phyloP scores from a whole-genome alignment of 306 rosid species.

The Dalbergia cultrata region DNA sequence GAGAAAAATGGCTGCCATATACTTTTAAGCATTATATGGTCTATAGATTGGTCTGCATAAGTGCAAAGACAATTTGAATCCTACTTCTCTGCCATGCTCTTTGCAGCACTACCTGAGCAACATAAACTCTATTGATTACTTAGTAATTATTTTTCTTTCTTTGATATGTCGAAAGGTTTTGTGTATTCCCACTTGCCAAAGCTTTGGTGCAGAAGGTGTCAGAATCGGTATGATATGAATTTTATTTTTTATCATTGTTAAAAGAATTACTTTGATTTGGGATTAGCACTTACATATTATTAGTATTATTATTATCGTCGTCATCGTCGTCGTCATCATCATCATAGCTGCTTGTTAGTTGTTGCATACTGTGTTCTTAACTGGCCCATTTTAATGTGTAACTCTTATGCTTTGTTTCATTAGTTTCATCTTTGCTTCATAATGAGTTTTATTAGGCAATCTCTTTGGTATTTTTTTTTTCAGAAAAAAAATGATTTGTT shows the following conservation, averaged over 20 bases:
- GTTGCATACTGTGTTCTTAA: constrained; percentile 12
- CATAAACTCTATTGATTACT: background rate
- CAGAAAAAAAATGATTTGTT: constrained; percentile 10
- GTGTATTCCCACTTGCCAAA: constrained; percentile 77
- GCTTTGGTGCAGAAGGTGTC: constrained; percentile 64
- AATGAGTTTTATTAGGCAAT: constrained; percentile 12
- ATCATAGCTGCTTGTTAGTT: background rate
- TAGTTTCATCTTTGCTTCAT: constrained; percentile 16
- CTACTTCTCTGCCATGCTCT: constrained; percentile 17
- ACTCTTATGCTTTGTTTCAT: background rate
- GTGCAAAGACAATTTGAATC: background rate
- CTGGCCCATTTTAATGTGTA: constrained; percentile 33
- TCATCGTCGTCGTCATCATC: too few relatives aligned
- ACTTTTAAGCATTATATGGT: constrained; percentile 16
- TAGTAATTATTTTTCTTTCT: constrained; percentile 20
- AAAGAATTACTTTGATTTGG: constrained; percentile 34
- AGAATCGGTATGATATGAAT: constrained; percentile 65
- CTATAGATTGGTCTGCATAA: constrained; percentile 8
- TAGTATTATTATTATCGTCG: too few relatives aligned
- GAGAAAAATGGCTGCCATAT: background rate
- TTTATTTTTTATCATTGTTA: constrained; percentile 10
- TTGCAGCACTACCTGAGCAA: constrained; percentile 4
- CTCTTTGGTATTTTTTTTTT: constrained; percentile 6
- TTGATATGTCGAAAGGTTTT: constrained; percentile 66
- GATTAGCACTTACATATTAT: background rate